Conservation (phyloP, 306 rosid genomes). For the Betula pendula region DNA sequence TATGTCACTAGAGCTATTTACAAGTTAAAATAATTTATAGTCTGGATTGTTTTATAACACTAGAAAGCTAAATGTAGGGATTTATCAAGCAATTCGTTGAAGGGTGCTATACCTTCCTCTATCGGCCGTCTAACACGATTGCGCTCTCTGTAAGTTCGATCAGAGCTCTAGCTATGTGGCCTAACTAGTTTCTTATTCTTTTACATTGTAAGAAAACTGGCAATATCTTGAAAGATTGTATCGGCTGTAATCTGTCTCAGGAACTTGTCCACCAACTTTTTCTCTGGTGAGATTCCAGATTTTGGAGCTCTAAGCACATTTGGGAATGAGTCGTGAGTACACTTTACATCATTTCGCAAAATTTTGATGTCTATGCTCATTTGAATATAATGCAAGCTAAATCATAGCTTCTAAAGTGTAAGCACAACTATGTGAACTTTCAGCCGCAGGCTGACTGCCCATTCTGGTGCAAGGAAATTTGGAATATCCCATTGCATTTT, state of each 20-base stretch:
- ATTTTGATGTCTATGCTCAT: not conserved
- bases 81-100: conserved; percentile 79
- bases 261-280: conserved; percentile 92
- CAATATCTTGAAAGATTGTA: conserved; percentile 1
- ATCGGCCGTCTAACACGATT: conserved; percentile 77
- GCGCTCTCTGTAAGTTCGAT: conserved; percentile 63
- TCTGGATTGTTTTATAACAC: conserved; percentile 17
- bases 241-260: conserved; percentile 42
- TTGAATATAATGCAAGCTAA: not conserved
- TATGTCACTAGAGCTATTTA: not conserved
- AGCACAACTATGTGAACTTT: not conserved
- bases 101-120: conserved; percentile 93
- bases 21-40: not conserved
- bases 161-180: conserved; percentile 9
- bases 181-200: not conserved
- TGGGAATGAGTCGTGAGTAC: conserved; percentile 68
- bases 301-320: conserved; percentile 88
- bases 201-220: not conserved
- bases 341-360: not conserved
- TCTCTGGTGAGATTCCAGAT: conserved; percentile 93
- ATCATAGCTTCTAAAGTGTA: not conserved
- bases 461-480: not conserved
- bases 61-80: conserved; percentile 50
- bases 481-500: not conserved
- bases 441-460: not conserved